Base-by-base conservation (phyloP, 2,329 filamentous ascomycete genomes). In the Niveomyces coronatus region DNA sequence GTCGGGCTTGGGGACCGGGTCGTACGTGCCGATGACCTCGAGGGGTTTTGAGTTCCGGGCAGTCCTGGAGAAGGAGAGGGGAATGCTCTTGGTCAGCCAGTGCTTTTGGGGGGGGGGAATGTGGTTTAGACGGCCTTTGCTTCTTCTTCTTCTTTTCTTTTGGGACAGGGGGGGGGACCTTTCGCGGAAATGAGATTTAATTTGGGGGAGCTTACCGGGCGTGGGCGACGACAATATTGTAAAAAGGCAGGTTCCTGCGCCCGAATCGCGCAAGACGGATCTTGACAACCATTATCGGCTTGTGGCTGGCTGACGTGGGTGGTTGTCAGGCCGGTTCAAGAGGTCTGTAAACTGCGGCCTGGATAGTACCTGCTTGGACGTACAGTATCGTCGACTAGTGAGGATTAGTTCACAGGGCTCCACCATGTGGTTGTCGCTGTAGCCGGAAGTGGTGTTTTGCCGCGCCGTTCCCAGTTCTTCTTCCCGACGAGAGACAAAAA, bases 171-270 rank as follows among this genome's bases (percentile, higher is more conserved):
- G 14, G 23, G 31, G 24, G 29, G 26, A 33, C 27, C 23, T 24
- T 28, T 19, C 18, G 27, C n/a, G 8, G 31, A 17, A 34, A 33
- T 27, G 42, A 34, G 29, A 38, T 26, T 26, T n/a, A n/a, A n/a
- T n/a, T n/a, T n/a, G n/a, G n/a, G n/a, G 11, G 29, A 20, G 46
- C 70, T 47, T 74, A 93, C 85, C 88, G 80, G 32, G 88, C 88
- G 55, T 96, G 89, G 13, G 87, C 76, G 47, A 98, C 85, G 48
- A 96, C 86, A 47, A 98, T 95, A 67, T 98, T 98, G 73, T 94
- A 98, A 52, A 95, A 82, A 3, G 91, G 89, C n/a, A 76, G 60
- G 58, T 94, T 88, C 47, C 75, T 78, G 60, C 82, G 85, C 57
- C 88, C 87, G 60, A 96, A 94, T 60, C 91, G 88, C 51, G 91